Evolutionary conservation across 225 moss, liverwort and hornwort genomes (phyloP).

Genomic region (Straminergon stramineum): DNA sequence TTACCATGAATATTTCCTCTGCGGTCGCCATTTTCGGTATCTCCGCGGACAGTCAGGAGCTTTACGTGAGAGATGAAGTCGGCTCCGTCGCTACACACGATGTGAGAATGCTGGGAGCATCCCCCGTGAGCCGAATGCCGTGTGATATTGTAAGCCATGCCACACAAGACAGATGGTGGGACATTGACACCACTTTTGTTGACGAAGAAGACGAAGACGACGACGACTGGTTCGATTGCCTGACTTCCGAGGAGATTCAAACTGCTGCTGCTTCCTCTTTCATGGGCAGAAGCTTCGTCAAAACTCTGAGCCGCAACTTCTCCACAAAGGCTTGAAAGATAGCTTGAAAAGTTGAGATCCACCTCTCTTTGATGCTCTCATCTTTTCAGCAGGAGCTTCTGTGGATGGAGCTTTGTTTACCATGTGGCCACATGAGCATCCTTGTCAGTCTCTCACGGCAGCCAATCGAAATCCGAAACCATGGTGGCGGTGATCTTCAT

Average conservation of each 20-base stretch:
- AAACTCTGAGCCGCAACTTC: slow-evolving; percentile 23
- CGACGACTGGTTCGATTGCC: slow-evolving; percentile 36
- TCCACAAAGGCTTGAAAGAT: neutral
- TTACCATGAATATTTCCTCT: neutral
- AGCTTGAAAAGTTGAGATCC: neutral
- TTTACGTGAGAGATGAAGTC: slow-evolving; percentile 6
- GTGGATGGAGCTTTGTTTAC: neutral
- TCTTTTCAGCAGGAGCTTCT: neutral
- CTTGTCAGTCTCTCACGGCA: neutral
- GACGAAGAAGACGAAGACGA: neutral
- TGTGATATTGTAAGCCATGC: neutral
- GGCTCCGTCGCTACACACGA: slow-evolving; percentile 6
- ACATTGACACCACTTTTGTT: neutral
- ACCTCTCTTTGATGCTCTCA: neutral
- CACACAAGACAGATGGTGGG: slow-evolving; percentile 34
- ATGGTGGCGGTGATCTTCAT: neutral
- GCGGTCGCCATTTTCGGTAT: slow-evolving; percentile 8
- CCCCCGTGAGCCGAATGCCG: neutral
- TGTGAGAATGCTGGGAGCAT: slow-evolving; percentile 22
- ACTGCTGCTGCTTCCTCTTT: neutral
- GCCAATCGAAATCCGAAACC: neutral
- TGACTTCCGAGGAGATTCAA: neutral
- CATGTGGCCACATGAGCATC: neutral
- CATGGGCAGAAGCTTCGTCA: slow-evolving; percentile 19
- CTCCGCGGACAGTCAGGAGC: neutral